Base-by-base conservation (phyloP, 192 early-diverging fungal genomes). In the Gryganskiella cystojenkinii region DNA sequence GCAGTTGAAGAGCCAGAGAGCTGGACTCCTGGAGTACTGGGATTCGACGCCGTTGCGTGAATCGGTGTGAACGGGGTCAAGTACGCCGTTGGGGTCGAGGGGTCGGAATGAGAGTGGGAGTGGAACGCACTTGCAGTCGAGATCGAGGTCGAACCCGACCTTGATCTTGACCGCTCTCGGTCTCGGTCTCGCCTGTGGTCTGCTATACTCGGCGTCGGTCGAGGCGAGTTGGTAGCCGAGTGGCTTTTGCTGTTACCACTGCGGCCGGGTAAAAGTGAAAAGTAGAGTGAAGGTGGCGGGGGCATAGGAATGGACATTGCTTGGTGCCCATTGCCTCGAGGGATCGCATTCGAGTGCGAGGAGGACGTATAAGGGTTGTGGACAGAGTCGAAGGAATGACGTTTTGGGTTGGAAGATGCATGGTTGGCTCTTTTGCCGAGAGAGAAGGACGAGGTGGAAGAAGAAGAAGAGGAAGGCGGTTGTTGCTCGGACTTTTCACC, bases 231-330 rank as follows among this genome's bases (percentile, higher is more conserved):
- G 24, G 37, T 43, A 25, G 30, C 56, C 22, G 65, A 67, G 25
- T 55, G 49, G n/a, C 51, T 34, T 33, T 9, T 51, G 6, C 28
- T 34, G 47, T 9, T 51, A 15, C 28, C 27, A 49, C 28, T 43
- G 46, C 45, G 30, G 28, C 14, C 15, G 20, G 67, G 67, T 10
- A 69, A n/a, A 7, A 68, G 46, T 4, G 71, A 75, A 27, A 76
- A 67, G 45, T 68, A 63, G 45, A 68, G 64, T 3, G 63, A 63
- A 0, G 72, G 65, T 0, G 51, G 57, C 2, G 65, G 59, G 3
- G 72, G 65, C 72, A 68, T 68, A n/a, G 72, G 72, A 22, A 68
- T 67, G 14, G 71, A 74, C 71, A 74, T 66, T 10, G 64, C 71
- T 33, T 74, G 72, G 54, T 76, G 52, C 43, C 65, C 72, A 50